Evolutionary conservation across 1,139 yeast genomes (phyloP).

Genomic region (Saccharomyces hybrid): DNA sequence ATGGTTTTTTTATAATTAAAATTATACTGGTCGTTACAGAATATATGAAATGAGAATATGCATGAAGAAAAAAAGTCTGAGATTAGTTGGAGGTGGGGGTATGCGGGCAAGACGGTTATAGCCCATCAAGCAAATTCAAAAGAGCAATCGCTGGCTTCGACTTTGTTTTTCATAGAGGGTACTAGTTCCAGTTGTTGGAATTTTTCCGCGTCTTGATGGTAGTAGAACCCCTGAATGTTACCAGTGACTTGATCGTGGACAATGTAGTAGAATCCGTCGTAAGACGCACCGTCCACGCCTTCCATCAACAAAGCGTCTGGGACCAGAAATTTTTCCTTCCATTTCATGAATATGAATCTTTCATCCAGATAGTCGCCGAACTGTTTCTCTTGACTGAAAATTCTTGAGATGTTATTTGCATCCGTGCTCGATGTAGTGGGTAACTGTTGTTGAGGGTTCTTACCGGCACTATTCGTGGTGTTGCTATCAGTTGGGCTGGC

Average conservation of each 20-base stretch:
- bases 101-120: not conserved
- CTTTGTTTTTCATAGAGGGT: slow-evolving; percentile 32
- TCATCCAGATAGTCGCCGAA: slow-evolving; percentile 34
- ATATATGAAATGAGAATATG: not conserved
- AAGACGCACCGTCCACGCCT: slow-evolving; percentile 71
- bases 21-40: not conserved
- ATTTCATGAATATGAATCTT: slow-evolving; percentile 73
- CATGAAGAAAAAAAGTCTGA: not conserved
- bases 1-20: not conserved
- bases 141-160: slow-evolving; percentile 22
- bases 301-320: slow-evolving; percentile 65
- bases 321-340: slow-evolving; percentile 84
- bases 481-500: not conserved
- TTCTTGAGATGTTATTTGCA: slow-evolving; percentile 18
- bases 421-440: slow-evolving; percentile 26
- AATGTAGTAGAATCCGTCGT: slow-evolving; percentile 86
- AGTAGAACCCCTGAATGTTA: slow-evolving; percentile 69
- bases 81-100: not conserved
- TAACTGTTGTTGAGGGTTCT: slow-evolving; percentile 3
- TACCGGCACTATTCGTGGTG: not conserved
- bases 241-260: slow-evolving; percentile 76
- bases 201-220: slow-evolving; percentile 67
- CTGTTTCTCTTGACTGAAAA: slow-evolving; percentile 4
- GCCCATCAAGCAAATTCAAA: slow-evolving; percentile 22
- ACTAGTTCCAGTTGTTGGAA: slow-evolving; percentile 59